phyloP scores from a whole-genome alignment of 306 rosid species.

The Prunus davidiana region DNA sequence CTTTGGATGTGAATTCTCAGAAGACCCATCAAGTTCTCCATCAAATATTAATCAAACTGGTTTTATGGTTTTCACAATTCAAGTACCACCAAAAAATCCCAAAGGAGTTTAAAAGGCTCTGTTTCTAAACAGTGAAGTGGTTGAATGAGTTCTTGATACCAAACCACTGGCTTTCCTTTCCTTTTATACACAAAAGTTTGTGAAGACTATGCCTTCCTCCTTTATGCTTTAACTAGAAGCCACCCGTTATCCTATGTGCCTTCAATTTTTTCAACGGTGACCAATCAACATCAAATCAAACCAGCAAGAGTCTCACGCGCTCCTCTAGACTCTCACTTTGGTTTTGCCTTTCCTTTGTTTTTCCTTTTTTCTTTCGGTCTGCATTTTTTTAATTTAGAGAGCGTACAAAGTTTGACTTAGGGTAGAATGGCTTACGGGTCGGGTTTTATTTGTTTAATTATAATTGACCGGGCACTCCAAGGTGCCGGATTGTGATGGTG shows the following conservation, averaged over 20 bases:
- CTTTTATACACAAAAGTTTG: not conserved
- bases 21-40: constrained; percentile 79
- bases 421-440: not conserved
- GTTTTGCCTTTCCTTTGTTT: not conserved
- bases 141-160: not conserved
- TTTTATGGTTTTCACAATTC: not conserved
- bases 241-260: not conserved
- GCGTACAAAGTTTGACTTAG: not conserved
- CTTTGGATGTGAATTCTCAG: constrained; percentile 58
- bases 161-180: not conserved
- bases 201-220: not conserved
- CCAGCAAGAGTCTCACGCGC: not conserved
- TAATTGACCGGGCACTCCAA: not conserved
- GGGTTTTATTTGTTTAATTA: not conserved
- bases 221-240: not conserved
- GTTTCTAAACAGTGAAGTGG: not conserved
- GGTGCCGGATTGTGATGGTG: too few relatives aligned
- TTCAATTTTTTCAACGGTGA: not conserved
- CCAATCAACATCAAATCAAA: not conserved
- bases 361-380: not conserved
- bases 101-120: not conserved
- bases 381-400: not conserved
- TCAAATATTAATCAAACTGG: not conserved
- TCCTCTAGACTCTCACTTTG: not conserved
- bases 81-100: not conserved